These are phyloP conservation scores for Coemansia sp. DNA, from an alignment of 192 early-diverging fungal species.

Conservation along the genomic window DNA sequence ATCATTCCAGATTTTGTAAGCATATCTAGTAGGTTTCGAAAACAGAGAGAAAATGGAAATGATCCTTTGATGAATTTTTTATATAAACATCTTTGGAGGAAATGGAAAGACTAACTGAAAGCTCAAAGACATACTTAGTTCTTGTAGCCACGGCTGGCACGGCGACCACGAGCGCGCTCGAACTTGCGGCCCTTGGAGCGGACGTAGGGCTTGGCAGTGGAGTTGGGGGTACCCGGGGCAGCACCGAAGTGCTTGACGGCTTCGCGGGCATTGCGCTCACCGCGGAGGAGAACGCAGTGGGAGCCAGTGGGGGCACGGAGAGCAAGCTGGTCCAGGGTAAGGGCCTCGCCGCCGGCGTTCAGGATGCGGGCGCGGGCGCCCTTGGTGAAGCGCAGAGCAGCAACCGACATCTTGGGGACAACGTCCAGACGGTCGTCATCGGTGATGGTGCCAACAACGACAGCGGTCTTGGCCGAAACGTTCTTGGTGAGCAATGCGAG, in stretches of 20 bases:
- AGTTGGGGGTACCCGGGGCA: constrained; percentile 69
- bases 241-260: constrained; percentile 98
- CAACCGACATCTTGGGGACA: constrained; percentile 93
- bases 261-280: constrained; percentile 90
- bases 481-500: constrained; percentile 77
- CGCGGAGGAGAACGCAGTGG: constrained; percentile 94
- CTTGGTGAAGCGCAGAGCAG: constrained; percentile 94
- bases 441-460: constrained; percentile 95
- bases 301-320: constrained; percentile 96
- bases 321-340: constrained; percentile 99
- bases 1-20: too few relatives aligned
- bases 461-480: constrained; percentile 83
- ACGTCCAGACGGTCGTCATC: constrained; percentile 93
- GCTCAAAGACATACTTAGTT: constrained; percentile 54
- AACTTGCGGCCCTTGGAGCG: constrained; percentile 99
- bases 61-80: constrained; percentile 8
- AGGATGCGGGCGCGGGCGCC: constrained; percentile 95
- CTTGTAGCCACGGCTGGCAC: constrained; percentile 98
- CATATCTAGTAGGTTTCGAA: too few relatives aligned
- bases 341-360: constrained; percentile 97
- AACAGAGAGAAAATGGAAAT: constrained; percentile 7
- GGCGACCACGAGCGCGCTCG: constrained; percentile 98
- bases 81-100: constrained; percentile 8
- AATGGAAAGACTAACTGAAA: constrained; percentile 1
- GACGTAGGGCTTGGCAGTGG: constrained; percentile 86